These are phyloP conservation scores for Arthrocladium fulminans DNA, from an alignment of 2,329 filamentous ascomycete species.

Conservation along the genomic window DNA sequence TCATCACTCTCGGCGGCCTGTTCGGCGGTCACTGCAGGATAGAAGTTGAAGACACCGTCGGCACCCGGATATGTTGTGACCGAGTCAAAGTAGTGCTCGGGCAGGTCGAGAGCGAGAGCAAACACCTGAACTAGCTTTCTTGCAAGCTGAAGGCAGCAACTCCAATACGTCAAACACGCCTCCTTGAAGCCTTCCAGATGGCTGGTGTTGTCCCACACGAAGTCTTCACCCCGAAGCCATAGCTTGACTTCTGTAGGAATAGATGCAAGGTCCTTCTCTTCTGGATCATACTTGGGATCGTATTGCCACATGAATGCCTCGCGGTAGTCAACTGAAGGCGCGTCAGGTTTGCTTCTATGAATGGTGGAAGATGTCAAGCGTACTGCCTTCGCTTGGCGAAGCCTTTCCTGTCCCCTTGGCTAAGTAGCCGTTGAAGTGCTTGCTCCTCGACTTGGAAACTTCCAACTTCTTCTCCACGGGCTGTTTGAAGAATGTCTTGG, in stretches of 20 bases:
- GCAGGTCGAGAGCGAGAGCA: constrained; percentile 46
- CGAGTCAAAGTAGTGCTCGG: constrained; percentile 48
- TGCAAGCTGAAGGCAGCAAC: constrained; percentile 42
- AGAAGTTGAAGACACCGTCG: constrained; percentile 39
- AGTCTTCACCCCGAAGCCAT: constrained; percentile 41
- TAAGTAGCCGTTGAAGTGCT: constrained; percentile 24
- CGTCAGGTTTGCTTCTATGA: constrained; percentile 17
- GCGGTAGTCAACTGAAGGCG: constrained; percentile 38
- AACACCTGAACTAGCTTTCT: constrained; percentile 45
- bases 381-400: constrained; percentile 16
- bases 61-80: constrained; percentile 45
- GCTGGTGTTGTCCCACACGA: constrained; percentile 44
- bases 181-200: constrained; percentile 43
- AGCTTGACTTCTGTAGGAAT: constrained; percentile 38
- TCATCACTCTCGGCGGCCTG: constrained; percentile 24
- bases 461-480: constrained; percentile 39
- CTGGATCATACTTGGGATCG: constrained; percentile 45
- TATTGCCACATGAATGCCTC: constrained; percentile 48
- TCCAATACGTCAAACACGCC: constrained; percentile 41
- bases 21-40: constrained; percentile 32
- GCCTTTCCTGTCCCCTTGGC: constrained; percentile 8
- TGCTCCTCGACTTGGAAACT: constrained; percentile 39
- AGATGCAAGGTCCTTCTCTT: constrained; percentile 30
- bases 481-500: constrained; percentile 38
- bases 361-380: constrained; percentile 9